Conservation (phyloP, 2,329 filamentous ascomycete genomes). For the Colletotrichum siamense region DNA sequence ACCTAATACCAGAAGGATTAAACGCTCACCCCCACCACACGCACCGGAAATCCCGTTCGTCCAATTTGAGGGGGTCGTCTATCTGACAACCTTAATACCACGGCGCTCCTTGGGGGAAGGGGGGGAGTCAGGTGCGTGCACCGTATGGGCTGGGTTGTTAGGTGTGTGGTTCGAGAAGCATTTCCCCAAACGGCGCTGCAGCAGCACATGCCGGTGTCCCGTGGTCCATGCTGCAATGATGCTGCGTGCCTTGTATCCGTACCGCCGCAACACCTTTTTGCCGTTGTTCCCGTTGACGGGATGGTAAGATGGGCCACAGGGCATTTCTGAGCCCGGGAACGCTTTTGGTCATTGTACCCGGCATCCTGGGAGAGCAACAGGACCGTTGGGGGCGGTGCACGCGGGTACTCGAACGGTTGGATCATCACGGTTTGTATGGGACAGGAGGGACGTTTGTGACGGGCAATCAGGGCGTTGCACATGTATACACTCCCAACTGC, state of each 20-base stretch:
- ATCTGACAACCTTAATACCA: constrained; percentile 7
- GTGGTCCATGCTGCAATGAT: not conserved
- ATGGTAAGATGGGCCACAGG: not conserved
- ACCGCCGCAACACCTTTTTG: not conserved
- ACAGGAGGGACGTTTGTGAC: not conserved
- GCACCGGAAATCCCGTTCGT: not conserved
- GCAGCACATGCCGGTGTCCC: not conserved
- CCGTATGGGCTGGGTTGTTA: not conserved
- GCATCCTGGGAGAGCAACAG: not conserved
- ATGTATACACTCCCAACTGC: not conserved
- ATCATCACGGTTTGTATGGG: not conserved
- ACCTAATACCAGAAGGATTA: not conserved
- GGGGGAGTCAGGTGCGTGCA: not conserved
- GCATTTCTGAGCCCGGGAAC: not conserved
- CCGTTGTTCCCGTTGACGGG: not conserved
- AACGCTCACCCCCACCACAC: not conserved
- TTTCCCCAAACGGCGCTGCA: not conserved
- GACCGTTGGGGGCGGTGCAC: not conserved
- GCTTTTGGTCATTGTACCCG: not conserved
- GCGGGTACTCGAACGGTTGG: not conserved
- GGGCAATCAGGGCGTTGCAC: not conserved
- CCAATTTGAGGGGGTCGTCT: not conserved
- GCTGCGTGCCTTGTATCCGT: not conserved
- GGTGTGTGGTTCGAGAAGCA: not conserved
- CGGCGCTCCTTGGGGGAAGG: not conserved